Evolutionary conservation across 1,139 yeast species (phyloP).

Genomic region (Spathaspora sp.): DNA sequence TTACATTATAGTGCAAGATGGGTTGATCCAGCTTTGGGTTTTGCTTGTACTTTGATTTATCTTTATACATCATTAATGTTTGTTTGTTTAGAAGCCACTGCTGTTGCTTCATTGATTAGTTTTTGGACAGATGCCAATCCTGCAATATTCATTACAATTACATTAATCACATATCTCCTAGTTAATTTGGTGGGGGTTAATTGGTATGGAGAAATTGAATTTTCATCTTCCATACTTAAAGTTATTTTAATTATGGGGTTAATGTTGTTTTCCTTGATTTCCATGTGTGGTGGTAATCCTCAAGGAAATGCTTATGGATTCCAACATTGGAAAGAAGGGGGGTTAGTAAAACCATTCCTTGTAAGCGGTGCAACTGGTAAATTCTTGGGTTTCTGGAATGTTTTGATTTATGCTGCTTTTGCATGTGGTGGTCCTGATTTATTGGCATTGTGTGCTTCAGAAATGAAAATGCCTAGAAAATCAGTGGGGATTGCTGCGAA

Average conservation of each 20-base stretch:
- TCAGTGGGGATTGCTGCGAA: slow-evolving; percentile 34
- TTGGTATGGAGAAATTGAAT: slow-evolving; percentile 43
- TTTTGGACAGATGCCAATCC: slow-evolving; percentile 42
- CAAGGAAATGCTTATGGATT: slow-evolving; percentile 37
- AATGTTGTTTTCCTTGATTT: slow-evolving; percentile 37
- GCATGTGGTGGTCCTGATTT: slow-evolving; percentile 46
- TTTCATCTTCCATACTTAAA: slow-evolving; percentile 35
- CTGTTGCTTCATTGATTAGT: slow-evolving; percentile 34
- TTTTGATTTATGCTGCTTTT: slow-evolving; percentile 38
- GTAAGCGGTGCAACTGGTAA: slow-evolving; percentile 34
- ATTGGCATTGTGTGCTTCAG: slow-evolving; percentile 35
- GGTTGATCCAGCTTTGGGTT: slow-evolving; percentile 43
- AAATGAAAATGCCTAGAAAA: slow-evolving; percentile 32
- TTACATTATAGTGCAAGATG: slow-evolving; percentile 38
- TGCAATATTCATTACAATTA: slow-evolving; percentile 36
- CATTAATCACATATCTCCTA: slow-evolving; percentile 26
- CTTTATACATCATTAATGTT: slow-evolving; percentile 38
- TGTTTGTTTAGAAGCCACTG: slow-evolving; percentile 37
- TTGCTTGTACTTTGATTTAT: slow-evolving; percentile 38
- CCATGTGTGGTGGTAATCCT: slow-evolving; percentile 45
- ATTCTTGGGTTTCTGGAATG: slow-evolving; percentile 37
- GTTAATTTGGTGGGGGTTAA: slow-evolving; percentile 38
- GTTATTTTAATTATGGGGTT: slow-evolving; percentile 40
- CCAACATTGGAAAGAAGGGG: slow-evolving; percentile 36
- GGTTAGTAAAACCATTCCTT: slow-evolving; percentile 31